These are phyloP conservation scores for Elsinoe arachidis DNA, from an alignment of 2,329 filamentous ascomycete species.

Conservation along the genomic window DNA sequence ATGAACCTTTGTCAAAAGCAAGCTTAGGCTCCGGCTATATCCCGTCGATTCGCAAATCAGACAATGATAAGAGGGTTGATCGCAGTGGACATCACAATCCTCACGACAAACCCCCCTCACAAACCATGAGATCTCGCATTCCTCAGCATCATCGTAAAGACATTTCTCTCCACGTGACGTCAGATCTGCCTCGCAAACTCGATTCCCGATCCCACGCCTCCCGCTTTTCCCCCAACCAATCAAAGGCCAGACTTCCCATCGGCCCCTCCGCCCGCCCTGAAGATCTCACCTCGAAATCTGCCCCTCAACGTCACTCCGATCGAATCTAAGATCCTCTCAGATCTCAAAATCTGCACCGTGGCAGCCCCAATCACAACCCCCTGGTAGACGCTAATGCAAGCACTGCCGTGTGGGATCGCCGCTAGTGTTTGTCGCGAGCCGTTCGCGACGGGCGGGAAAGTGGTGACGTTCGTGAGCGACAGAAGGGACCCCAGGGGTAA, in stretches of 20 bases:
- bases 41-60: too few species aligned
- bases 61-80: background rate
- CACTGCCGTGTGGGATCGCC: slow-evolving; percentile 8
- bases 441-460: background rate
- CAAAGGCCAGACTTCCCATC: background rate
- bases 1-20: too few species aligned
- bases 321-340: background rate
- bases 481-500: background rate
- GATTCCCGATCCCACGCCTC: slow-evolving; percentile 2
- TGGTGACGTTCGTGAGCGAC: slow-evolving; percentile 5
- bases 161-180: background rate
- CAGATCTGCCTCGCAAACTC: slow-evolving; percentile 7
- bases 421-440: background rate
- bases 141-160: too few species aligned
- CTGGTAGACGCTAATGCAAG: slow-evolving; percentile 9
- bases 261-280: background rate
- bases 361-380: background rate
- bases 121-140: too few species aligned
- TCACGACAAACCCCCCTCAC: too few species aligned
- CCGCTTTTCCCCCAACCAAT: background rate
- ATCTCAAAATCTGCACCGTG: slow-evolving; percentile 6
- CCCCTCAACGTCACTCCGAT: slow-evolving; percentile 6
- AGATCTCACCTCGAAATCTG: slow-evolving; percentile 3
- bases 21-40: too few species aligned
- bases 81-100: too few species aligned